A percentile compares a stretch with the other conserved stretches of the same genome.
Evolutionary conservation across 805 yeast species (phyloP).

Genomic region (Cyberlindnera amylophila): DNA sequence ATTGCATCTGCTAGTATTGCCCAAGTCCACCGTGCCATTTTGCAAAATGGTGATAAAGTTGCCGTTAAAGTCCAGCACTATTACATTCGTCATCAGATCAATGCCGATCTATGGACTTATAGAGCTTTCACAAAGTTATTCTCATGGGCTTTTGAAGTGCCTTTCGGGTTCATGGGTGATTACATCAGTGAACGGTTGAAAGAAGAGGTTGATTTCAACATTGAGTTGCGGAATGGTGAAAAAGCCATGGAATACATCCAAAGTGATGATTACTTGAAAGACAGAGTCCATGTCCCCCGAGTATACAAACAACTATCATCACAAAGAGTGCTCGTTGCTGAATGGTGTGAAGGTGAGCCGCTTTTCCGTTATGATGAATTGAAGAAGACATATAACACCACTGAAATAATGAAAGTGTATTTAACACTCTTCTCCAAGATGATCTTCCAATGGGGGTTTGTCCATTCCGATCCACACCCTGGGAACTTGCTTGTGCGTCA

Average conservation of each 20-base stretch:
- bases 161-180: conserved; percentile 50
- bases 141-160: conserved; percentile 59
- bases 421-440: conserved; percentile 49
- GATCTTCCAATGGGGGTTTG: conserved; percentile 57
- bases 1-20: conserved; percentile 76
- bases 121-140: conserved; percentile 47
- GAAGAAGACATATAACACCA: conserved; percentile 34
- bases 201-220: conserved; percentile 58
- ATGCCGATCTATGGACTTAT: conserved; percentile 59
- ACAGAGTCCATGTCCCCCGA: conserved; percentile 52
- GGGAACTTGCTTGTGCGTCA: conserved; percentile 65
- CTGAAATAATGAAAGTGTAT: conserved; percentile 43
- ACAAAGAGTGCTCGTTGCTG: conserved; percentile 53
- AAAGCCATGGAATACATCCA: conserved; percentile 36
- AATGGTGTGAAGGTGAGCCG: conserved; percentile 74
- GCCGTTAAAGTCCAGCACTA: conserved; percentile 68
- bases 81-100: conserved; percentile 56
- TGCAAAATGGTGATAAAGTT: conserved; percentile 47
- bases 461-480: conserved; percentile 78
- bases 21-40: conserved; percentile 56
- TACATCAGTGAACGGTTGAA: conserved; percentile 55
- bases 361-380: conserved; percentile 45
- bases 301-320: conserved; percentile 44
- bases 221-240: conserved; percentile 53
- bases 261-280: conserved; percentile 38